phyloP scores from a whole-genome alignment of 805 yeast species.

The Candida golubevii region DNA sequence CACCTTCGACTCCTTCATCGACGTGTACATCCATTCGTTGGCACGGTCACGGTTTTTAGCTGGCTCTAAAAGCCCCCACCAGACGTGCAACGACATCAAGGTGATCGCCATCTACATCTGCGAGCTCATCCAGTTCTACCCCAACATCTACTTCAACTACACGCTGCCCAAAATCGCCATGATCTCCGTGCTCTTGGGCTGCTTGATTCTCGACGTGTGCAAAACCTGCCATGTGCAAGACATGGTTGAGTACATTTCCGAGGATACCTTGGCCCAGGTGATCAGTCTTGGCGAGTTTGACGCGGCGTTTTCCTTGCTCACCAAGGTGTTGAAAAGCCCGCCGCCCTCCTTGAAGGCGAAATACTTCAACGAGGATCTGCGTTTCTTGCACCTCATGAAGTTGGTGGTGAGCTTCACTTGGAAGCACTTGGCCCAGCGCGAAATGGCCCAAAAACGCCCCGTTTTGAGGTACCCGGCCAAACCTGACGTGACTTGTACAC shows the following conservation, averaged over 20 bases:
- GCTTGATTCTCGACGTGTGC: conserved; percentile 35
- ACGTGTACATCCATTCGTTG: conserved; percentile 44
- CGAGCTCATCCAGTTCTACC: conserved; percentile 62
- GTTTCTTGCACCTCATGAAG: conserved; percentile 35
- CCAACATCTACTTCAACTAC: conserved; percentile 52
- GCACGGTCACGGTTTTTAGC: conserved; percentile 22
- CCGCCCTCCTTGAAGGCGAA: conserved; percentile 45
- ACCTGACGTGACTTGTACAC: conserved; percentile 8
- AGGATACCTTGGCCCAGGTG: conserved; percentile 7
- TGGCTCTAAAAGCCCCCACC: conserved; percentile 27
- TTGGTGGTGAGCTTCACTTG: conserved; percentile 30
- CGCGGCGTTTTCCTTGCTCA: conserved; percentile 20
- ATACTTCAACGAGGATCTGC: conserved; percentile 37
- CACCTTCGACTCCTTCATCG: conserved; percentile 61
- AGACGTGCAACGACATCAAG: conserved; percentile 42
- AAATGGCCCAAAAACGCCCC: conserved; percentile 5
- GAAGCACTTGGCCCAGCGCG: conserved; percentile 19
- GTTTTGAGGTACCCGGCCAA: background rate
- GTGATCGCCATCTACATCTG: conserved; percentile 58
- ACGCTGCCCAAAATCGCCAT: conserved; percentile 47
- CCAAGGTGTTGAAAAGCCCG: conserved; percentile 39
- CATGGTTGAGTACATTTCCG: conserved; percentile 18
- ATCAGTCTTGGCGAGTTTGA: conserved; percentile 10
- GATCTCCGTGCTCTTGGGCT: conserved; percentile 40
- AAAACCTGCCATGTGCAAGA: conserved; percentile 8